phyloP scores from a whole-genome alignment of 192 early-diverging fungal species.

The Funneliformis geosporum region DNA sequence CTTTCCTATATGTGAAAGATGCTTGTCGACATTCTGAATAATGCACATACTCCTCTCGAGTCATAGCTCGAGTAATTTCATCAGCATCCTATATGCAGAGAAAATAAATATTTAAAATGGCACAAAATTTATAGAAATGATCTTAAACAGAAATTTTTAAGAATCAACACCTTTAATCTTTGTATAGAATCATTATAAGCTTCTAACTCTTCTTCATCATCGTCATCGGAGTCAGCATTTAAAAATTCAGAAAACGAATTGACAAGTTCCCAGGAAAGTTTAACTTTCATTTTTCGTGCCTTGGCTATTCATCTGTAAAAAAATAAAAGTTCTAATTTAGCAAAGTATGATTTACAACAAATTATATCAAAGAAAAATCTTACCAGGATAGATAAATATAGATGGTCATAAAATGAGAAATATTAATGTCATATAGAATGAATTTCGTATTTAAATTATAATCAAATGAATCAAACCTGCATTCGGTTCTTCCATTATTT shows the following conservation, averaged over 20 bases:
- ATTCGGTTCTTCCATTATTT: conserved; percentile 55
- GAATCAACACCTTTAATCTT: conserved; percentile 61
- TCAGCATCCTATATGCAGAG: conserved; percentile 70
- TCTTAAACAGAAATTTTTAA: background rate
- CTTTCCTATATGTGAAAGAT: conserved; percentile 93
- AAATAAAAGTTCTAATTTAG: background rate
- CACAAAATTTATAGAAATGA: conserved; percentile 1
- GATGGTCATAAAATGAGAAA: background rate
- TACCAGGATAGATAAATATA: background rate
- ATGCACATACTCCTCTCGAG: conserved; percentile 98
- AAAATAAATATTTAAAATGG: background rate
- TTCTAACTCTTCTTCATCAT: conserved; percentile 87
- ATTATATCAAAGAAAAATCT: background rate
- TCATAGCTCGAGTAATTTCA: conserved; percentile 90
- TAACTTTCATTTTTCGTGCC: conserved; percentile 61
- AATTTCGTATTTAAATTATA: background rate
- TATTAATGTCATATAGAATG: background rate
- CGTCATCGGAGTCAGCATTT: conserved; percentile 76
- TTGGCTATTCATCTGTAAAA: conserved; percentile 47
- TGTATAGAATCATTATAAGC: conserved; percentile 89
- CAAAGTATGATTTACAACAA: background rate
- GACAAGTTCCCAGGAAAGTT: conserved; percentile 92
- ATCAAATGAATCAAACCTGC: conserved; percentile 37
- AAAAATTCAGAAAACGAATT: conserved; percentile 78
- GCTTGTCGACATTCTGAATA: conserved; percentile 99